Evolutionary conservation across 2,329 filamentous ascomycete genomes (phyloP), one percentile per base, ranked within the genome.

Genomic region (Cryoendolithus antarcticus): DNA sequence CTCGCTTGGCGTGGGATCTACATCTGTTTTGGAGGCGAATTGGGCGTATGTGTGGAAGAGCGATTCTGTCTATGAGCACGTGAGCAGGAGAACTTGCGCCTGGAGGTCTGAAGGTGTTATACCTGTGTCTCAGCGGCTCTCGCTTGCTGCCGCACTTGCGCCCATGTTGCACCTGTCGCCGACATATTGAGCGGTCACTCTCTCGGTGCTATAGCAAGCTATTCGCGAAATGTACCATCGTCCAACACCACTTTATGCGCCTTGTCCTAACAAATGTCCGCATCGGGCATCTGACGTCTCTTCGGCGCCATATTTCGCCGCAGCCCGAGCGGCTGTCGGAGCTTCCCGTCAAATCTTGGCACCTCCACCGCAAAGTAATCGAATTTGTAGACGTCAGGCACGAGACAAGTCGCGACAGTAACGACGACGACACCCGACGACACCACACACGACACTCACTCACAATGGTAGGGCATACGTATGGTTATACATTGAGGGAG

Each of bases 91-190:
- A 39, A 29, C 34, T 51, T 12, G 9, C 39, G 39, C 32, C 21
- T 6, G 19, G n/a, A 29, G 32, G 12, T 9, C 9, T n/a, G 15
- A 24, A 5, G 9, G 30, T 9, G n/a, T 33, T 19, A 48, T 69
- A 93, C 89, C 74, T 96, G 89, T 44, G 81, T 85, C 63, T 98
- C 91, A 46, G 95, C 70, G 33, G 79, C 76, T 54, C 91, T 75
- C 45, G 86, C 85, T 65, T 96, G 89, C 61, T 95, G 86, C 54
- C 91, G 83, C 51, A 96, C 73, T 66, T 95, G 86, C 56, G 86
- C 80, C 91, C 91, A 98, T 65, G 86, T 56, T 15, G 43, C 46
- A 34, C 46, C 42, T 30, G 73, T 66, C 34, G 68, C 64, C 42
- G 67, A 44, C 54, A 62, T 49, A 11, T 12, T 41, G 24, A 27